Evolutionary conservation across 2,329 filamentous ascomycete species (phyloP).

Genomic region (Dendryphion nanum): DNA sequence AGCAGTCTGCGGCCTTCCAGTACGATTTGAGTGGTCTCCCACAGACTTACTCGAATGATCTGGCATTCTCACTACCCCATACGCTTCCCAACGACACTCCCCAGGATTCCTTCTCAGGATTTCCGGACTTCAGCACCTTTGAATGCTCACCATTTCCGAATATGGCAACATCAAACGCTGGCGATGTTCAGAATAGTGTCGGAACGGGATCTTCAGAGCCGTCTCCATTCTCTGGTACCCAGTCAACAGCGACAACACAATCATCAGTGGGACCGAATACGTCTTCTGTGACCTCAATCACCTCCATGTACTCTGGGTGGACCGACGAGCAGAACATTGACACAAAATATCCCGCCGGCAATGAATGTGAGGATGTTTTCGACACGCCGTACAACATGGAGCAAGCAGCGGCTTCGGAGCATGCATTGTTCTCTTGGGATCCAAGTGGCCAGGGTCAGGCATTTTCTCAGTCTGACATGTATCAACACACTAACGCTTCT

Average conservation of each 20-base stretch:
- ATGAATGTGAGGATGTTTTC: constrained; percentile 29
- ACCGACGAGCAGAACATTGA: constrained; percentile 31
- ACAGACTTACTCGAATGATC: constrained; percentile 18
- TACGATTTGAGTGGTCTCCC: constrained; percentile 23
- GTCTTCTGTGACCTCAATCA: constrained; percentile 34
- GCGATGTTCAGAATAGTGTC: constrained; percentile 28
- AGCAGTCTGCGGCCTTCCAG: constrained; percentile 21
- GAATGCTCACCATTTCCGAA: constrained; percentile 26
- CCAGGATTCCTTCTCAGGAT: constrained; percentile 22
- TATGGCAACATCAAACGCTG: constrained; percentile 18
- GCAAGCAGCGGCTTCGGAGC: constrained; percentile 30
- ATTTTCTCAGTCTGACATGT: constrained; percentile 30
- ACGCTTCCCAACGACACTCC: constrained; percentile 20
- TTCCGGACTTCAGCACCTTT: constrained; percentile 24
- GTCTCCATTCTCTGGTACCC: constrained; percentile 36
- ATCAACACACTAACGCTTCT: constrained; percentile 37
- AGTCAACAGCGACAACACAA: constrained; percentile 28
- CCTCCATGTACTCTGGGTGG: constrained; percentile 38
- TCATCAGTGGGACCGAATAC: constrained; percentile 32
- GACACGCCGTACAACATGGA: constrained; percentile 27
- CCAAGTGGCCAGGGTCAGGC: constrained; percentile 17
- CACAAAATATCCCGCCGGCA: constrained; percentile 21
- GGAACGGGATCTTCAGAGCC: constrained; percentile 32
- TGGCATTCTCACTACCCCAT: constrained; percentile 23
- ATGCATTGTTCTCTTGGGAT: constrained; percentile 29